Conservation (phyloP, 345 rosid genomes). For the Turritis glabra region DNA sequence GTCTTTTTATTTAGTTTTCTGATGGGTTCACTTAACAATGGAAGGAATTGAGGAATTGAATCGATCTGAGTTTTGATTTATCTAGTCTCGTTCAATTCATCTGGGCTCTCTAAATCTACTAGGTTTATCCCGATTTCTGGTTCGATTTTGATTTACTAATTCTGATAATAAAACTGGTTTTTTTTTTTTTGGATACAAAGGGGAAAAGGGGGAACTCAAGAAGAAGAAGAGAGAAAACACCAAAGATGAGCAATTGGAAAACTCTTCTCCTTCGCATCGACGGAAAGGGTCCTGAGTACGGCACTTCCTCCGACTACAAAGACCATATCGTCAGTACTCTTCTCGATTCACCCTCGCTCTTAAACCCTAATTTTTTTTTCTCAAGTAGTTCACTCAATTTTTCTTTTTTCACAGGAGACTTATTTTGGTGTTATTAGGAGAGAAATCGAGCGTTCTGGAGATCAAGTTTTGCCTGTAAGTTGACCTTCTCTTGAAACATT, state of each 20-base stretch:
- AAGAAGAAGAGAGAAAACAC: neutral
- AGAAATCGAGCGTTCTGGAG: constrained; percentile 75
- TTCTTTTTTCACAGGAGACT: constrained; percentile 56
- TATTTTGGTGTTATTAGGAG: constrained; percentile 76
- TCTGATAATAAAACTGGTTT: no score
- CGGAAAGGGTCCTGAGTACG: constrained; percentile 81
- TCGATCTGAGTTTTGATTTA: no score
- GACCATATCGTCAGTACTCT: constrained; percentile 68
- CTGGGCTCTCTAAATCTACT: no score
- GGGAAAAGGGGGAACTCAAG: neutral
- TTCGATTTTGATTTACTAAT: no score
- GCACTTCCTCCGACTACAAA: constrained; percentile 68
- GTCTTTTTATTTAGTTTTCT: no score
- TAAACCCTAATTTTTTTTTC: constrained; percentile 39
- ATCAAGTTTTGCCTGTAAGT: constrained; percentile 60
- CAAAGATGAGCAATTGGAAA: constrained; percentile 74
- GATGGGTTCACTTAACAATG: no score
- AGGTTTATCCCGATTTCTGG: no score
- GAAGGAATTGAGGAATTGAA: no score
- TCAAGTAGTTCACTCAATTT: neutral
- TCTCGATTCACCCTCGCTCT: neutral
- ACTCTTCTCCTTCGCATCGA: constrained; percentile 86
- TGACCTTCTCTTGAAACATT: neutral
- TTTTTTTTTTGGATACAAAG: neutral
- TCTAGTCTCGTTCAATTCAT: no score